Conservation (phyloP, 192 early-diverging fungal species). For the Podochytrium sp. region DNA sequence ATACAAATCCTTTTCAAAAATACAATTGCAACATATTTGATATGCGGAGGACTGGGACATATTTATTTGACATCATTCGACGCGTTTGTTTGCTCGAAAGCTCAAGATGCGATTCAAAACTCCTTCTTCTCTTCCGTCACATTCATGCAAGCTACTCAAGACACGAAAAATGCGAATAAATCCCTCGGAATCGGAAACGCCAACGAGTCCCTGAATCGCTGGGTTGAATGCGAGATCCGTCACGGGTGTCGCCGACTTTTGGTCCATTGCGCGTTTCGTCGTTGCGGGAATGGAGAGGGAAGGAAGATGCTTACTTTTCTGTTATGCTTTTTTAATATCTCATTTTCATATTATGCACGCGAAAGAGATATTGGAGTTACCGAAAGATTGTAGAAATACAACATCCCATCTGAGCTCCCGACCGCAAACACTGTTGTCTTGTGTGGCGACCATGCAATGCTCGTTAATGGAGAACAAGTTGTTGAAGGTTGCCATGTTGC, state of each 20-base stretch:
- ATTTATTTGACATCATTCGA: too few relatives aligned
- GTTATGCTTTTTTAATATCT: neutral
- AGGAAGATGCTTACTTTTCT: constrained; percentile 26
- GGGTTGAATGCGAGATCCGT: constrained; percentile 19
- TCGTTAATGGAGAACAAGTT: constrained; percentile 6
- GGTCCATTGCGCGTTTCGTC: neutral
- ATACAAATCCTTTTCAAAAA: too few relatives aligned
- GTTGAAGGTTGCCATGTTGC: constrained; percentile 48
- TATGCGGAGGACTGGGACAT: too few relatives aligned
- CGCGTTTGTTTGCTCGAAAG: neutral
- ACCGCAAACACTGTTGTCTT: constrained; percentile 46
- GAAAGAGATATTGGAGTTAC: constrained; percentile 22
- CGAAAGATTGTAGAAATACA: constrained; percentile 52
- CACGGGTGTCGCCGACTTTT: neutral
- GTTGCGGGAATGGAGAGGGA: constrained; percentile 4
- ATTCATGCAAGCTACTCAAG: constrained; percentile 9
- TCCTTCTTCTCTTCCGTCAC: constrained; percentile 13
- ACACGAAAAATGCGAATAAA: constrained; percentile 11
- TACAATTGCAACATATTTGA: too few relatives aligned
- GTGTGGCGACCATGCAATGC: constrained; percentile 44
- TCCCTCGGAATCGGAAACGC: neutral
- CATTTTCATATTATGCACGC: neutral
- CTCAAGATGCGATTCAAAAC: constrained; percentile 3
- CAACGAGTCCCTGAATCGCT: neutral
- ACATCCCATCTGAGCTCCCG: constrained; percentile 30